Percentiles rank a stretch among this genome's conserved stretches.
Conservation (phyloP, 2,329 filamentous ascomycete species). For the Boeremia exigua region DNA sequence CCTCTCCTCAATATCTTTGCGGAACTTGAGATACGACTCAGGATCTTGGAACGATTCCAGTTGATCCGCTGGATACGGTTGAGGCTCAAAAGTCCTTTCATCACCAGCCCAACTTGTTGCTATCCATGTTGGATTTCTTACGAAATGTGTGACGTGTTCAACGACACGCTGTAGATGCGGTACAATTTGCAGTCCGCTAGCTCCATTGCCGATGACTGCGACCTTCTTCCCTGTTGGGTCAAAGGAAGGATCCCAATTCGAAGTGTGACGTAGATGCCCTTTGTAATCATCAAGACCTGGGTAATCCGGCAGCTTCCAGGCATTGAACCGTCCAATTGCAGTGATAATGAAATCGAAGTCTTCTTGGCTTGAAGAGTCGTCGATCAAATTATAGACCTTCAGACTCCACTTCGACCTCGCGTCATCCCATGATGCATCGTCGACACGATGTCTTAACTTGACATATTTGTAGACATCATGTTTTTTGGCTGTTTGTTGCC, state of each 20-base stretch:
- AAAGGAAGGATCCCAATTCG: constrained; percentile 47
- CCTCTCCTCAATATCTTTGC: constrained; percentile 55
- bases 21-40: constrained; percentile 61
- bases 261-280: constrained; percentile 38
- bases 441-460: constrained; percentile 47
- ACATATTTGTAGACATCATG: constrained; percentile 49
- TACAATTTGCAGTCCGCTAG: constrained; percentile 67
- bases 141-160: constrained; percentile 57
- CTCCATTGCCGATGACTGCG: constrained; percentile 69
- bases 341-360: constrained; percentile 48
- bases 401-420: constrained; percentile 63
- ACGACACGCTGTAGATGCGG: constrained; percentile 64
- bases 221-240: constrained; percentile 64
- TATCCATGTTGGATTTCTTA: constrained; percentile 66
- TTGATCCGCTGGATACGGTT: constrained; percentile 58
- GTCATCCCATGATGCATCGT: constrained; percentile 50
- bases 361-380: constrained; percentile 26
- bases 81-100: constrained; percentile 50
- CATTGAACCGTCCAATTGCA: constrained; percentile 41
- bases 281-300: constrained; percentile 38
- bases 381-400: constrained; percentile 60
- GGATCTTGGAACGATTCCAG: constrained; percentile 66
- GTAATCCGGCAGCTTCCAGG: constrained; percentile 41
- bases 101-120: constrained; percentile 60
- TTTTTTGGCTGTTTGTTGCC: constrained; percentile 48